Base-by-base conservation (phyloP, 2,329 filamentous ascomycete species). In the Cladobotryum protrusum region DNA sequence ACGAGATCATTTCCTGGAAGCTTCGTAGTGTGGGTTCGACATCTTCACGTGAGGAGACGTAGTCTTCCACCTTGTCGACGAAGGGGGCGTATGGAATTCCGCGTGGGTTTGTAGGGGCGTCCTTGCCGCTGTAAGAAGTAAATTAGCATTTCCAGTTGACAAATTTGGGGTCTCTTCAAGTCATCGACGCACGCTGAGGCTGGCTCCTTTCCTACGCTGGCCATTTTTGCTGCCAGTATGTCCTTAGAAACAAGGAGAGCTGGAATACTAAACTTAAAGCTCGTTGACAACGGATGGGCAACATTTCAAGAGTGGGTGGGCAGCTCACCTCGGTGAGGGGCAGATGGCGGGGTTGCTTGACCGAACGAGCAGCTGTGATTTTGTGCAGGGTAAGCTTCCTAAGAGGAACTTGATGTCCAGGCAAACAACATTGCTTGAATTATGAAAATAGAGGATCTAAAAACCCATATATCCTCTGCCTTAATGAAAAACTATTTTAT, bases 1-100 rank as follows among this genome's bases (percentile, higher is more conserved):
- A 93, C 87, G 87, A 89, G 58, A 95, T 95, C 88, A 95, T 93
- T 74, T 95, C 89, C 66, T 92, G 88, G 67, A 95, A 95, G 67
- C 79, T 89, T 64, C 86, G 84, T 63, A 95, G 75, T 14, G 87
- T 91, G 42, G 78, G 75, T 65, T 95, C 89, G 59, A 93, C 89
- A 63, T 95, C 87, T 35, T 81, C 81, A 48, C 87, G 81, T 39
- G 86, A 82, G 41, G 86, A 76, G 51, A 93, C 85, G 74, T 92
- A 95, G 72, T 95, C 88, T 67, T 95, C 89, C 55, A 93, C 87
- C 60, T 85, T 87, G 70, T 93, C 87, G 64, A 93, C 87, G 66
- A 93, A 93, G 5, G 88, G 88, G 56, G 89, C 89, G 62, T 81
- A 81, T 19, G 89, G 89, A 53, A 95, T 95, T 53, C 89, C 89